A percentile compares a stretch with the other conserved stretches of the same genome.
These are phyloP conservation scores for Coemansia interrupta DNA, from an alignment of 192 early-diverging fungal genomes.

Conservation along the genomic window DNA sequence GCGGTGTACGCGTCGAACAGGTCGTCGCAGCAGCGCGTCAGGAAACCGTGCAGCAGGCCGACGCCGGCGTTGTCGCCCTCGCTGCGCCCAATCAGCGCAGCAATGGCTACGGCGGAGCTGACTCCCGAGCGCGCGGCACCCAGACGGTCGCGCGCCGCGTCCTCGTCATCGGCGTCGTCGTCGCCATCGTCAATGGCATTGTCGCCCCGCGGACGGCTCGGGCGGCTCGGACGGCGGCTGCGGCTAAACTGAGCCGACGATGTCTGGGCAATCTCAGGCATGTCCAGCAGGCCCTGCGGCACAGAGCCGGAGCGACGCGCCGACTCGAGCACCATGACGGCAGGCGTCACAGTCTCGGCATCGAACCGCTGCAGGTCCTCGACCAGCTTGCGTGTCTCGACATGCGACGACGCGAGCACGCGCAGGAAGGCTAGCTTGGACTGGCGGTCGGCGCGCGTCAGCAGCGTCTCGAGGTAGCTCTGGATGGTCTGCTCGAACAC, in stretches of 20 bases:
- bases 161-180: constrained; percentile 47
- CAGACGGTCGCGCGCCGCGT: constrained; percentile 34
- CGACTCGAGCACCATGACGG: constrained; percentile 46
- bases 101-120: constrained; percentile 46
- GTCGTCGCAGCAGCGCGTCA: constrained; percentile 90
- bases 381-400: constrained; percentile 69
- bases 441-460: constrained; percentile 64
- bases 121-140: constrained; percentile 46
- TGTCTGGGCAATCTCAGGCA: constrained; percentile 36
- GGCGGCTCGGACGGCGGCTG: constrained; percentile 41
- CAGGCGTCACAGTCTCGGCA: constrained; percentile 55
- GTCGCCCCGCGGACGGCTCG: constrained; percentile 7
- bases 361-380: constrained; percentile 80
- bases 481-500: constrained; percentile 97
- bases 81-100: constrained; percentile 47
- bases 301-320: constrained; percentile 37
- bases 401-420: constrained; percentile 67
- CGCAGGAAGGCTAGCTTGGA: constrained; percentile 81
- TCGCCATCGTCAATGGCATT: constrained; percentile 31
- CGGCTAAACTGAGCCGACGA: constrained; percentile 51
- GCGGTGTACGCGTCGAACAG: constrained; percentile 93
- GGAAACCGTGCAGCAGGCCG: constrained; percentile 62
- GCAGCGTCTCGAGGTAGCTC: constrained; percentile 78
- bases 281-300: constrained; percentile 45
- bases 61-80: constrained; percentile 48